phyloP scores from a whole-genome alignment of 441 rosid species.

The Euphorbia celastroides region DNA sequence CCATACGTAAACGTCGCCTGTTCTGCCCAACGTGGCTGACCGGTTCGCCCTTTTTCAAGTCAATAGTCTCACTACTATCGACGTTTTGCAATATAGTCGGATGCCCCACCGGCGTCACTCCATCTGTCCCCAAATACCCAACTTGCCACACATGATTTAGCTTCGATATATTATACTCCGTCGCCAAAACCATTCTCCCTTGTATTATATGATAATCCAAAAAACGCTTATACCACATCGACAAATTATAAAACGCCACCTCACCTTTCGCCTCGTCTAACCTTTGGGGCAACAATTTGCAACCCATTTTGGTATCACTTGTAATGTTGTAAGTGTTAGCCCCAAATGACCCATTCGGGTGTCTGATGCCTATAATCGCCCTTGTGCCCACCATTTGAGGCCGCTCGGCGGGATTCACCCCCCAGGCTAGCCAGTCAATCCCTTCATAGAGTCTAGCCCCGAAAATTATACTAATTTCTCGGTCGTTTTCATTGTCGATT shows the following conservation, averaged over 20 bases:
- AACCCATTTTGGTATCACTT: constrained; percentile 25
- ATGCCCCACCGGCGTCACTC: constrained; percentile 29
- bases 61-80: constrained; percentile 37
- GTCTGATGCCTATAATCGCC: constrained; percentile 36
- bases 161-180: constrained; percentile 21
- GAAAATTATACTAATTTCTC: constrained; percentile 24
- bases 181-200: constrained; percentile 28
- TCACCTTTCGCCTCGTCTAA: constrained; percentile 11
- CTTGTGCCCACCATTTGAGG: constrained; percentile 50
- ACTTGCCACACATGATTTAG: constrained; percentile 55
- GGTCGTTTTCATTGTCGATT: background rate
- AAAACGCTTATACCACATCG: background rate
- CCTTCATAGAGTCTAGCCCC: constrained; percentile 16
- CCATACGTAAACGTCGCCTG: constrained; percentile 23
- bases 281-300: constrained; percentile 31
- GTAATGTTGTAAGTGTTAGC: constrained; percentile 34
- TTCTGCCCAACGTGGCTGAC: constrained; percentile 5
- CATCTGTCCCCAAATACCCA: constrained; percentile 24
- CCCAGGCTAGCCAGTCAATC: constrained; percentile 50
- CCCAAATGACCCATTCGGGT: constrained; percentile 19
- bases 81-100: constrained; percentile 27
- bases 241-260: constrained; percentile 13
- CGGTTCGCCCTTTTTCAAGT: constrained; percentile 15
- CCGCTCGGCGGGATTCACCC: constrained; percentile 33
- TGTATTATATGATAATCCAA: constrained; percentile 14